phyloP scores from a whole-genome alignment of 106 monocot species.

The Acorus calamus region DNA sequence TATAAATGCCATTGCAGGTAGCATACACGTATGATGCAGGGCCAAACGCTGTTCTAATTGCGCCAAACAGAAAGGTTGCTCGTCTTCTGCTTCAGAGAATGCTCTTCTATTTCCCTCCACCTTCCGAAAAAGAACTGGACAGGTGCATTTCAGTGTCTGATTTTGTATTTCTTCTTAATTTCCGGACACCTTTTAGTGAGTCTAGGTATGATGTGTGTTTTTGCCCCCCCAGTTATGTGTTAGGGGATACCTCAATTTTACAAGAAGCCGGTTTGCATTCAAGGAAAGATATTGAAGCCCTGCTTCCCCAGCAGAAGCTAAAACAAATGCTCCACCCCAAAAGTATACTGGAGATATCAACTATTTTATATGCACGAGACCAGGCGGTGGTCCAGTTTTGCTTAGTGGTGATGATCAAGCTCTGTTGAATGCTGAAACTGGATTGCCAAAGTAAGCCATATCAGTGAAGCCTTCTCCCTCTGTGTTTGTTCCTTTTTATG shows the following conservation, averaged over 20 bases:
- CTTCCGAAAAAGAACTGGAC: constrained; percentile 37
- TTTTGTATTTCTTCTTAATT: background rate
- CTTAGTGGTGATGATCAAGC: constrained; percentile 50
- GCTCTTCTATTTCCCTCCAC: constrained; percentile 74
- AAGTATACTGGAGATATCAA: constrained; percentile 64
- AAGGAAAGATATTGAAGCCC: constrained; percentile 42
- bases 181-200: background rate
- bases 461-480: background rate
- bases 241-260: constrained; percentile 76
- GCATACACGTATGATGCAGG: constrained; percentile 96
- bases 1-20: constrained; percentile 30
- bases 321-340: constrained; percentile 29
- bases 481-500: too few relatives aligned
- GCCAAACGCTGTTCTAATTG: constrained; percentile 87
- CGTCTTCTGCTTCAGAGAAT: constrained; percentile 61
- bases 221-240: constrained; percentile 54
- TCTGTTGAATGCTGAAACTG: constrained; percentile 53
- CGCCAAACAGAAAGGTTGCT: constrained; percentile 50
- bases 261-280: constrained; percentile 65
- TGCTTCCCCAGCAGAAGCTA: constrained; percentile 55
- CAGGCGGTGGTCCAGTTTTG: constrained; percentile 62
- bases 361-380: constrained; percentile 89
- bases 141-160: constrained; percentile 23
- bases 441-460: constrained; percentile 56
- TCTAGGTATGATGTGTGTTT: background rate